Conservation (phyloP, 1,284 basidiomycete genomes). For the Coniferiporia weirii region DNA sequence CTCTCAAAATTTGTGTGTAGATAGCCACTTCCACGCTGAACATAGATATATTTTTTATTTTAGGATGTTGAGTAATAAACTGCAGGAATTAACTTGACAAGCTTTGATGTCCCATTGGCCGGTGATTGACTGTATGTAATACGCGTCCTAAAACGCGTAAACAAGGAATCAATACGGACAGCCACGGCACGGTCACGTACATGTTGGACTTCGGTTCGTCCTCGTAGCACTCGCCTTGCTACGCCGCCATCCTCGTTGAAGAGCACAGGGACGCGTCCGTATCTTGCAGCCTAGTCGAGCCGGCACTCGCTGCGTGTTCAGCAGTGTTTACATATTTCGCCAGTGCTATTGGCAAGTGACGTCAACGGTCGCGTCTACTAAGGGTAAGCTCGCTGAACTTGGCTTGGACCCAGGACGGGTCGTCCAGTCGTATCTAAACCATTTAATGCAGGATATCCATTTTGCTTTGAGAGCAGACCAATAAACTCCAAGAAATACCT, state of each 20-base stretch:
- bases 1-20: too few species aligned
- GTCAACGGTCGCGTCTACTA: not conserved
- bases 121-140: too few species aligned
- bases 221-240: not conserved
- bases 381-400: too few species aligned
- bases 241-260: not conserved
- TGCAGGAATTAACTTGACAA: too few species aligned
- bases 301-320: not conserved
- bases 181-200: too few species aligned
- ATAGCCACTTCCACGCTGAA: too few species aligned
- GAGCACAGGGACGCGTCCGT: not conserved
- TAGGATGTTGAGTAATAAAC: too few species aligned
- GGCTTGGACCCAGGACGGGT: not conserved
- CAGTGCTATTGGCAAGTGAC: not conserved
- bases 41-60: too few species aligned
- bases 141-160: too few species aligned
- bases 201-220: not conserved
- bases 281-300: not conserved
- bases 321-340: not conserved
- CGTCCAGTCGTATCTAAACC: not conserved
- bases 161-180: too few species aligned
- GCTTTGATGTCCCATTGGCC: too few species aligned
- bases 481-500: conserved; percentile 3
- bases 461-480: conserved; percentile 3
- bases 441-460: not conserved